Percentiles rank a stretch among this genome's conserved stretches.
phyloP scores from a whole-genome alignment of 208 protist species.

The Herpetomonas tarakana region DNA sequence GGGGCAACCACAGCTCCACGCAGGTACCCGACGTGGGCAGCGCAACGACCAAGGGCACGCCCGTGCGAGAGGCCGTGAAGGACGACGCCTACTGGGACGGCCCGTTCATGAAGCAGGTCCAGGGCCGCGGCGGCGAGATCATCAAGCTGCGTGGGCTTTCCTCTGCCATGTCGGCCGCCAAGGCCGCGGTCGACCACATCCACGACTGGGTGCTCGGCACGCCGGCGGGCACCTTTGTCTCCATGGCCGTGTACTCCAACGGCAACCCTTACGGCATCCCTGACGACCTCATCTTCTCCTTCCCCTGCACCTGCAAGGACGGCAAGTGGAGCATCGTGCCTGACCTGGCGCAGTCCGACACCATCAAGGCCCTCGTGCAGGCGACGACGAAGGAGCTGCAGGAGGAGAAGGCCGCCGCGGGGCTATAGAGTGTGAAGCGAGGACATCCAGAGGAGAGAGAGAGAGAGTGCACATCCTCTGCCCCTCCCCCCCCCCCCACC shows the following conservation, averaged over 20 bases:
- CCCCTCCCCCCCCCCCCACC: too few species aligned
- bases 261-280: conserved; percentile 90
- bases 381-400: conserved; percentile 41
- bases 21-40: conserved; percentile 92
- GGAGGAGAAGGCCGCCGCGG: conserved; percentile 41
- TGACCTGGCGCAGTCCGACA: conserved; percentile 30
- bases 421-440: not conserved
- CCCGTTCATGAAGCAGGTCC: conserved; percentile 85
- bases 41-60: conserved; percentile 55
- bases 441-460: too few species aligned
- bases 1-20: conserved; percentile 96
- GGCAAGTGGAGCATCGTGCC: conserved; percentile 87
- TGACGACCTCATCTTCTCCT: conserved; percentile 93
- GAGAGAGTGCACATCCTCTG: too few species aligned
- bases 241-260: conserved; percentile 93
- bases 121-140: conserved; percentile 91
- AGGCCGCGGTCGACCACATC: conserved; percentile 65
- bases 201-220: conserved; percentile 74
- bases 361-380: conserved; percentile 27
- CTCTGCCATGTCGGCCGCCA: conserved; percentile 93
- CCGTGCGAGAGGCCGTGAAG: conserved; percentile 46
- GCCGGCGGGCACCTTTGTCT: conserved; percentile 64
- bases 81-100: conserved; percentile 73
- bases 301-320: conserved; percentile 85
- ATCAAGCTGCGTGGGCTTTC: conserved; percentile 85